Evolutionary conservation across 2,329 filamentous ascomycete species (phyloP).

Genomic region (Ceratocystis cubensis): DNA sequence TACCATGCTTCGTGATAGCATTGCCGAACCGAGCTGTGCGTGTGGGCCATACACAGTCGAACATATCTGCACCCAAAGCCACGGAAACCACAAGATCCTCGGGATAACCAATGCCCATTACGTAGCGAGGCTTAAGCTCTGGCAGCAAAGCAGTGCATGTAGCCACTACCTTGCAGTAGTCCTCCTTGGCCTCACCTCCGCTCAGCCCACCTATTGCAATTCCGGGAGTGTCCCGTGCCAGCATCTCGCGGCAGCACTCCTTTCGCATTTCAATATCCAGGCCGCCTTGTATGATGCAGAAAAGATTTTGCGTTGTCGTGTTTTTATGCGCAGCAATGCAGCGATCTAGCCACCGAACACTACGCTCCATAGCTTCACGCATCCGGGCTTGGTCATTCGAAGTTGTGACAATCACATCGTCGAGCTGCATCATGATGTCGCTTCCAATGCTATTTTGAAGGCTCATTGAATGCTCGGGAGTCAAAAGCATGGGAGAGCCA

Average conservation of each 20-base stretch:
- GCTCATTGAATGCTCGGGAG: slow-evolving; percentile 90
- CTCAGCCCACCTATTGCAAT: slow-evolving; percentile 93
- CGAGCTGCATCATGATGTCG: slow-evolving; percentile 98
- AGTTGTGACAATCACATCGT: slow-evolving; percentile 94
- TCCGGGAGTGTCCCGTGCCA: slow-evolving; percentile 78
- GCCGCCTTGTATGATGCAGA: slow-evolving; percentile 97
- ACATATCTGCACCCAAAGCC: slow-evolving; percentile 95
- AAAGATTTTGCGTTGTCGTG: slow-evolving; percentile 75
- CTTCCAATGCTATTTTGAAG: slow-evolving; percentile 95
- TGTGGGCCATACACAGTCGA: slow-evolving; percentile 98
- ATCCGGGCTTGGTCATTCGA: slow-evolving; percentile 81
- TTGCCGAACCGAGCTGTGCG: slow-evolving; percentile 93
- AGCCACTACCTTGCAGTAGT: slow-evolving; percentile 81
- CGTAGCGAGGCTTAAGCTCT: slow-evolving; percentile 87
- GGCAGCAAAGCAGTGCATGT: slow-evolving; percentile 78
- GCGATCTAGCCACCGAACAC: slow-evolving; percentile 87
- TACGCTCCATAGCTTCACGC: slow-evolving; percentile 87
- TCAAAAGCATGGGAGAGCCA: slow-evolving; percentile 88
- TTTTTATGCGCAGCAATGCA: slow-evolving; percentile 84
- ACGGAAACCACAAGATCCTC: slow-evolving; percentile 91
- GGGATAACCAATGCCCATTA: slow-evolving; percentile 97
- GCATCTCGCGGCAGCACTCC: slow-evolving; percentile 78
- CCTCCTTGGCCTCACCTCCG: slow-evolving; percentile 84
- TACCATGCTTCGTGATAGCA: slow-evolving; percentile 67
- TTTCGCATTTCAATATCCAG: slow-evolving; percentile 75